Conservation (phyloP, 2,329 filamentous ascomycete species). For the Paecilomyces dactylethromorphus region DNA sequence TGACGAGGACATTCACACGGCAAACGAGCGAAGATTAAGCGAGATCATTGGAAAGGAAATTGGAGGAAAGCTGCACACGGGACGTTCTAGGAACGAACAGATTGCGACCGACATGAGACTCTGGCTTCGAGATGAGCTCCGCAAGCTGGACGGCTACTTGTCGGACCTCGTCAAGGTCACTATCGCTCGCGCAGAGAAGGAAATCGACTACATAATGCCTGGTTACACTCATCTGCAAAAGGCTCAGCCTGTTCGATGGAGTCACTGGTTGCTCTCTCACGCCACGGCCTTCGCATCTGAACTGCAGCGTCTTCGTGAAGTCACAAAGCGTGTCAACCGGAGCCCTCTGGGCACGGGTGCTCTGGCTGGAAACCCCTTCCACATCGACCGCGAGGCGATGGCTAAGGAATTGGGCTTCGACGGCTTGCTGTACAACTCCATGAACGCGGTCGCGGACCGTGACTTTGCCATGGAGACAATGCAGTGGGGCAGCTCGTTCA, state of each 20-base stretch:
- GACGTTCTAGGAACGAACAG: slow-evolving; percentile 83
- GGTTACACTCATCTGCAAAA: slow-evolving; percentile 85
- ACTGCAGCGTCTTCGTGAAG: slow-evolving; percentile 68
- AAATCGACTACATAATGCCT: slow-evolving; percentile 75
- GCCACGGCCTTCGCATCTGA: slow-evolving; percentile 66
- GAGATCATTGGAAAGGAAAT: slow-evolving; percentile 83
- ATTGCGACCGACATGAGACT: slow-evolving; percentile 84
- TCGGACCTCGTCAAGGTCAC: slow-evolving; percentile 64
- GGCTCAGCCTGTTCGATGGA: slow-evolving; percentile 74
- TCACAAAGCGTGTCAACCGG: slow-evolving; percentile 66
- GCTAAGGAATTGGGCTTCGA: slow-evolving; percentile 76
- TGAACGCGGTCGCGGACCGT: slow-evolving; percentile 68
- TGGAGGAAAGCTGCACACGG: slow-evolving; percentile 84
- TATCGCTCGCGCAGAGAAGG: slow-evolving; percentile 61
- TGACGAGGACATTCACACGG: slow-evolving; percentile 60
- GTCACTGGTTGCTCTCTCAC: slow-evolving; percentile 73
- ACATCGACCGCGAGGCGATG: slow-evolving; percentile 72
- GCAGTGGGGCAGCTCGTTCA: slow-evolving; percentile 72
- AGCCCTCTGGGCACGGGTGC: slow-evolving; percentile 68
- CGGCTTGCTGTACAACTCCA: slow-evolving; percentile 66
- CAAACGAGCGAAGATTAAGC: slow-evolving; percentile 65
- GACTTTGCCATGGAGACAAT: slow-evolving; percentile 80
- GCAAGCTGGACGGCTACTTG: slow-evolving; percentile 62
- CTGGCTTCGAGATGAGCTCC: slow-evolving; percentile 73
- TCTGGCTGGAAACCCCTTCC: slow-evolving; percentile 74